Evolutionary conservation across 2,329 filamentous ascomycete genomes (phyloP).

Genomic region (Botrytis squamosa): DNA sequence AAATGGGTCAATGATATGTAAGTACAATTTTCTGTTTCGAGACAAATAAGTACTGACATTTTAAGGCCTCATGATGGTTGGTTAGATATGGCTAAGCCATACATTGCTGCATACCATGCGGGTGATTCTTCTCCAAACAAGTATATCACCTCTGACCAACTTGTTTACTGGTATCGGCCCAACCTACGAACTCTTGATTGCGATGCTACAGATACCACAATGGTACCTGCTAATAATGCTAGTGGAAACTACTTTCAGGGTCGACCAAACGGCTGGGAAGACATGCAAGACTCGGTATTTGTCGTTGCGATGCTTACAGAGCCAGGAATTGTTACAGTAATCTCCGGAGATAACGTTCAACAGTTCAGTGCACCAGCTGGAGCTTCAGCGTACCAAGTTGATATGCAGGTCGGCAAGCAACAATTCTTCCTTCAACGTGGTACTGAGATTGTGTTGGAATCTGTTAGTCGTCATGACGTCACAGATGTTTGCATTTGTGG

Average conservation of each 20-base stretch:
- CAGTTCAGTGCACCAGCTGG: slow-evolving; percentile 29
- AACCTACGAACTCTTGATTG: slow-evolving; percentile 35
- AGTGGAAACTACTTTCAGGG: slow-evolving; percentile 33
- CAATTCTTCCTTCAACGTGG: slow-evolving; percentile 27
- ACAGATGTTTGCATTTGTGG: slow-evolving; percentile 29
- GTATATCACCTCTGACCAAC: slow-evolving; percentile 34
- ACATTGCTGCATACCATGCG: slow-evolving; percentile 30
- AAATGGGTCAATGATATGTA: slow-evolving; percentile 40
- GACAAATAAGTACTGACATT: not conserved
- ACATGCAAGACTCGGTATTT: slow-evolving; percentile 37
- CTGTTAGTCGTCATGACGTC: slow-evolving; percentile 27
- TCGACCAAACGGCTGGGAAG: slow-evolving; percentile 31
- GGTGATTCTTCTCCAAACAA: slow-evolving; percentile 22
- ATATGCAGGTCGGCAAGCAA: slow-evolving; percentile 30
- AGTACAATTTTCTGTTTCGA: not conserved
- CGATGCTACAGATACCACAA: slow-evolving; percentile 40
- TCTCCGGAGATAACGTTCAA: slow-evolving; percentile 33
- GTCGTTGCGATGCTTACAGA: slow-evolving; percentile 36
- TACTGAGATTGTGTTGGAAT: slow-evolving; percentile 24
- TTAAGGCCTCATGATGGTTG: slow-evolving; percentile 49
- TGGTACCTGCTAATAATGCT: slow-evolving; percentile 28
- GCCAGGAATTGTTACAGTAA: slow-evolving; percentile 35
- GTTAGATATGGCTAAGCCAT: slow-evolving; percentile 37
- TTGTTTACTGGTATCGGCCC: slow-evolving; percentile 46
- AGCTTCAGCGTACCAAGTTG: slow-evolving; percentile 26